phyloP scores from a whole-genome alignment of 805 yeast species.

The Hanseniaspora osmophila region DNA sequence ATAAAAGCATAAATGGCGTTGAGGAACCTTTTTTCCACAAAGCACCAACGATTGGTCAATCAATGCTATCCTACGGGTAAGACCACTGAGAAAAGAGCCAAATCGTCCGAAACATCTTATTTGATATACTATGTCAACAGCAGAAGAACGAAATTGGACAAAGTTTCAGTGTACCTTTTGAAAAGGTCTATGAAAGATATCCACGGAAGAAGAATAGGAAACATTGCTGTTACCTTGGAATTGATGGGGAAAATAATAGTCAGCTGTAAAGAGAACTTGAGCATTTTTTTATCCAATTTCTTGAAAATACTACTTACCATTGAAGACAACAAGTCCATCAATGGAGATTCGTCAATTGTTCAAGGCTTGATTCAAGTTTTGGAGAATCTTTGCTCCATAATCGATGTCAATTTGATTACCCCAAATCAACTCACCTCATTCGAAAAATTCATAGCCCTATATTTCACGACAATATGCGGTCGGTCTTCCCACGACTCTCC shows the following conservation, averaged over 20 bases:
- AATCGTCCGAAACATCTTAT: slow-evolving; percentile 81
- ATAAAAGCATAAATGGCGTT: slow-evolving; percentile 1
- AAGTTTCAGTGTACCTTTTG: slow-evolving; percentile 59
- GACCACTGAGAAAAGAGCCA: slow-evolving; percentile 76
- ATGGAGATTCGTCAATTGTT: slow-evolving; percentile 48
- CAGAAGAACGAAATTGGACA: slow-evolving; percentile 74
- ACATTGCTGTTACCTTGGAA: slow-evolving; percentile 66
- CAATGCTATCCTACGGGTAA: slow-evolving; percentile 92
- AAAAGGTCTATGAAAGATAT: slow-evolving; percentile 50
- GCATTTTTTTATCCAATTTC: slow-evolving; percentile 62
- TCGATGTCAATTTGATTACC: slow-evolving; percentile 46
- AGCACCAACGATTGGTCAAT: slow-evolving; percentile 78
- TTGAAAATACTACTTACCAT: slow-evolving; percentile 43
- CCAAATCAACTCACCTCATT: slow-evolving; percentile 1
- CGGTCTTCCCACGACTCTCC: slow-evolving; percentile 8
- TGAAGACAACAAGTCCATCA: slow-evolving; percentile 23
- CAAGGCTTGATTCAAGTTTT: slow-evolving; percentile 38
- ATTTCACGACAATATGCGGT: slow-evolving; percentile 11
- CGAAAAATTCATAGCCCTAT: slow-evolving; percentile 20
- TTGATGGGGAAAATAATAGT: slow-evolving; percentile 56
- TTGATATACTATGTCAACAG: slow-evolving; percentile 82
- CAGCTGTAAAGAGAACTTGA: slow-evolving; percentile 70
- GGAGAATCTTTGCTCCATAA: slow-evolving; percentile 31
- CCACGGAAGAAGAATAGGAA: slow-evolving; percentile 53
- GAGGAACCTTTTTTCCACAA: slow-evolving; percentile 39